Evolutionary conservation across 495 filamentous ascomycete species (phyloP).

Genomic region (Jackrogersella minutella): DNA sequence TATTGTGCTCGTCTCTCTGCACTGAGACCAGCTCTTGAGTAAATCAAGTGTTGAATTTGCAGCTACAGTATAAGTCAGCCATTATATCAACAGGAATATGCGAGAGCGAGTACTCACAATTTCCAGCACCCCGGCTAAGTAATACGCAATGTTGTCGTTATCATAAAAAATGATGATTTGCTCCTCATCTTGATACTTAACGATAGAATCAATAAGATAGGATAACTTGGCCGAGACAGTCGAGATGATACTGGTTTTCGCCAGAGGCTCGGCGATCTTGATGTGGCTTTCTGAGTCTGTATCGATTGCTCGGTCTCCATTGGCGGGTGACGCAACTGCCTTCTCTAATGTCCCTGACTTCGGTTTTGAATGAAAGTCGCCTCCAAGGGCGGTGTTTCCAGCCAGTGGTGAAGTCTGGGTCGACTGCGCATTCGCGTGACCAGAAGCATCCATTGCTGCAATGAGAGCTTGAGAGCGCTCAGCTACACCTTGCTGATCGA

Average conservation of each 20-base stretch:
- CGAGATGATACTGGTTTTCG: constrained; percentile 71
- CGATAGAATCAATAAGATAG: constrained; percentile 78
- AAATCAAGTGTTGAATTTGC: constrained; percentile 81
- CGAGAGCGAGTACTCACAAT: constrained; percentile 49
- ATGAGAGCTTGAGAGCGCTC: constrained; percentile 44
- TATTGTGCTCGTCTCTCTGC: constrained; percentile 70
- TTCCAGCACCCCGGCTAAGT: constrained; percentile 84
- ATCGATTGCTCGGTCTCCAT: constrained; percentile 4
- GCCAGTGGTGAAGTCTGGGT: constrained; percentile 41
- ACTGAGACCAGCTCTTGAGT: constrained; percentile 71
- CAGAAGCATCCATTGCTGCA: constrained; percentile 25
- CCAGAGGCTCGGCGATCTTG: constrained; percentile 59
- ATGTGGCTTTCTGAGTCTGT: constrained; percentile 7
- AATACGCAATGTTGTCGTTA: constrained; percentile 81
- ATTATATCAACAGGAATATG: not conserved
- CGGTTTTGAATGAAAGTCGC: constrained; percentile 39
- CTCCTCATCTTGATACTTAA: constrained; percentile 70
- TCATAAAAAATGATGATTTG: constrained; percentile 97
- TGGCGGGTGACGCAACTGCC: not conserved
- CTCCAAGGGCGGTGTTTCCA: constrained; percentile 49
- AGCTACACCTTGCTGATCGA: constrained; percentile 45
- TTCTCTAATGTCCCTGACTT: constrained; percentile 40
- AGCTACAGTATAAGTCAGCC: constrained; percentile 50
- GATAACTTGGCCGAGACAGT: constrained; percentile 88
- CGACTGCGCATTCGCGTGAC: constrained; percentile 2